Conservation (phyloP, 2,329 filamentous ascomycete species). For the Sclerotinia trifoliorum region DNA sequence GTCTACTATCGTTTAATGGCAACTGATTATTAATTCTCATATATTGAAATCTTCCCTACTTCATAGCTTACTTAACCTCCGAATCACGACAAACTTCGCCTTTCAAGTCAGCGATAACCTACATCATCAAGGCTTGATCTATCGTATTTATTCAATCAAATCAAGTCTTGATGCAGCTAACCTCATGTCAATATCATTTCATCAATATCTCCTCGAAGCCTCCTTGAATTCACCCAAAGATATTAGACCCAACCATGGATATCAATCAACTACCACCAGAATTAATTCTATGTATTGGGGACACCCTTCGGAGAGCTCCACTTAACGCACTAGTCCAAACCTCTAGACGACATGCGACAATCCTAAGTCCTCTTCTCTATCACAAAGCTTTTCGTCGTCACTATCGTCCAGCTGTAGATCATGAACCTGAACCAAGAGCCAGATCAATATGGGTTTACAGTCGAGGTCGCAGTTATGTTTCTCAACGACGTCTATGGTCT, state of each 20-base stretch:
- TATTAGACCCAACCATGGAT: not conserved
- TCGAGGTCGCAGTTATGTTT: conserved; percentile 20
- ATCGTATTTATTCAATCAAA: not conserved
- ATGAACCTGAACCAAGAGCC: conserved; percentile 15
- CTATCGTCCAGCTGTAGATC: conserved; percentile 10
- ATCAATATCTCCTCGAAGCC: conserved; percentile 1
- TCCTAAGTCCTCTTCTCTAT: conserved; percentile 14
- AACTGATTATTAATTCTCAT: not conserved
- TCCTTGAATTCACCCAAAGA: not conserved
- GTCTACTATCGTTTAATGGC: not conserved
- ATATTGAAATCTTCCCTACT: not conserved
- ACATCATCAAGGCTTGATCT: not conserved
- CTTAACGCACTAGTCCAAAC: conserved; percentile 16
- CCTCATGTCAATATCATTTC: not conserved
- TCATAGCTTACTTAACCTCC: too few species aligned
- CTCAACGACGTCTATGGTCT: conserved; percentile 17
- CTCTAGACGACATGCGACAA: conserved; percentile 13
- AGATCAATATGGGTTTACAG: conserved; percentile 22
- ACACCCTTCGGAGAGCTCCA: conserved; percentile 16
- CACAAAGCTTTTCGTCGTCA: conserved; percentile 21
- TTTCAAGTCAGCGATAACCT: not conserved
- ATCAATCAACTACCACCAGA: conserved; percentile 20
- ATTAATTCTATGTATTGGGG: conserved; percentile 16
- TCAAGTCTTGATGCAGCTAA: conserved; percentile 10
- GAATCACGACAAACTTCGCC: not conserved